These are phyloP conservation scores for Russula griseocarnosa DNA, from an alignment of 768 basidiomycete species.

Conservation along the genomic window DNA sequence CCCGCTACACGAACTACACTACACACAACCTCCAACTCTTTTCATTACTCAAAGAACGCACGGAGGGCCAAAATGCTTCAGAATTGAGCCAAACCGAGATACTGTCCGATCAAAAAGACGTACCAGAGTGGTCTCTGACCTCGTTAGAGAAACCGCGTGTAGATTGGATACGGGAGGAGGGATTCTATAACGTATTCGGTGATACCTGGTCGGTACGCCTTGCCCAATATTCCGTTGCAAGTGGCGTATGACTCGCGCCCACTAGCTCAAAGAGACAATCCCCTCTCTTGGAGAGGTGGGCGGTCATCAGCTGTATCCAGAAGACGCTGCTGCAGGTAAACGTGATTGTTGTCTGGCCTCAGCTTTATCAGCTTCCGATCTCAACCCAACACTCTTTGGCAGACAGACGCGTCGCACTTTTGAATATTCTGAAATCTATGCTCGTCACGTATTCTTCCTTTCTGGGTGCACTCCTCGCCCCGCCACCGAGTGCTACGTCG, in stretches of 20 bases:
- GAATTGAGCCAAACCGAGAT: constrained; percentile 56
- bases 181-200: constrained; percentile 79
- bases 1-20: constrained; percentile 76
- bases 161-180: constrained; percentile 88
- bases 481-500: constrained; percentile 53
- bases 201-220: constrained; percentile 81
- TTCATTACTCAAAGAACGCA: constrained; percentile 54
- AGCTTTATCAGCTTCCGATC: neutral
- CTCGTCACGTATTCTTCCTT: constrained; percentile 76
- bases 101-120: constrained; percentile 63
- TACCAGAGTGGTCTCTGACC: constrained; percentile 72
- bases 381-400: neutral
- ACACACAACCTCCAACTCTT: constrained; percentile 68
- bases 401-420: constrained; percentile 78
- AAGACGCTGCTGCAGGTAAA: constrained; percentile 66
- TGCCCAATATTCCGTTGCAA: neutral
- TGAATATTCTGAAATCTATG: constrained; percentile 68
- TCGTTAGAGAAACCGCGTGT: constrained; percentile 83
- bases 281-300: constrained; percentile 80
- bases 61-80: constrained; percentile 33
- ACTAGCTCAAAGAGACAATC: constrained; percentile 75
- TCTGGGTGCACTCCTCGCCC: constrained; percentile 59
- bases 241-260: constrained; percentile 11
- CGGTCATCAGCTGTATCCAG: constrained; percentile 74
- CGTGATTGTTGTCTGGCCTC: neutral